Base-by-base conservation (phyloP, 306 rosid species). In the Comarum palustre region DNA sequence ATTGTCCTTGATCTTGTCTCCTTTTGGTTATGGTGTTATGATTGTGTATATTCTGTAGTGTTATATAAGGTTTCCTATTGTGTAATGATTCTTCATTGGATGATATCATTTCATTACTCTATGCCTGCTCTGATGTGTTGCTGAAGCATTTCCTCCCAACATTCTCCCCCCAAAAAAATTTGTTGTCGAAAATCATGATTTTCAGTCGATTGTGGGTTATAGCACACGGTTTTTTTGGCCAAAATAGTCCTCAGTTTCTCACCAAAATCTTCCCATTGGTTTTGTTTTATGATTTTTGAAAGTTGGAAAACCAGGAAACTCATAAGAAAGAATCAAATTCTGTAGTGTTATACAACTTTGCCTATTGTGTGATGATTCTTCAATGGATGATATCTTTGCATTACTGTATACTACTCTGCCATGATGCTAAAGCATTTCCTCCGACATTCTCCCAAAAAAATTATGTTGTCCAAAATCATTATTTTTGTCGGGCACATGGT, bases 11-110 rank as follows among this genome's bases (percentile, higher is more conserved):
- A 34, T 74, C 29, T 54, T 45, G 14, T 46, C 29, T 36, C 4
- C 14, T 64, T 64, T 80, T 78, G 51, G 59, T 14, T 74, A 24
- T 29, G 41, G 66, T n/a, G 68, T 55, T 42, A 15, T 45, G 34
- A 25, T 29, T 36, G 36, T 5, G 27, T 15, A 24, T 57, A 13
- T 61, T 59, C 2, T 38, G 64, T 29, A 7, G 1, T 39, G 22
- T 8, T 10, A 42, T 51, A 20, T 27, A 51, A n/a, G 2, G 2
- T n/a, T 8, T 4, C 27, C 58, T 51, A n/a, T 51, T n/a, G 58
- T n/a, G 58, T 51, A 27, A 51, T 51, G 13, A n/a, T n/a, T 51
- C 11, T 51, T 51, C 17, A 12, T 13, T 45, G 2, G 42, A 8
- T 39, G 2, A 39, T 39, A 39, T 8, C 0, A 1, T 39, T 39